Conservation (phyloP, 257 asterid species). For the Haberlea rhodopensis region DNA sequence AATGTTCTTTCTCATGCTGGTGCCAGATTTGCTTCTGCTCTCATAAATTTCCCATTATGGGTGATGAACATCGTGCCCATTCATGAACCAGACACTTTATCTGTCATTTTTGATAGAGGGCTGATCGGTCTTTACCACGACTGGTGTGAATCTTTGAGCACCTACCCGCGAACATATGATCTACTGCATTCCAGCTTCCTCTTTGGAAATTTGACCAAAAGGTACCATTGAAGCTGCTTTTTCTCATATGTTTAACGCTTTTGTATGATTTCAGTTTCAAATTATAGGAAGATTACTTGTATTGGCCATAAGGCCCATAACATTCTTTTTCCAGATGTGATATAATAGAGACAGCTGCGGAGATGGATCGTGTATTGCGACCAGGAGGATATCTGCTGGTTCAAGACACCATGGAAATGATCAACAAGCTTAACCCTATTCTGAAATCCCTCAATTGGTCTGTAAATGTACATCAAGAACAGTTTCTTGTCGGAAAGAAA, state of each 20-base stretch:
- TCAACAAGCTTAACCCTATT: constrained; percentile 50
- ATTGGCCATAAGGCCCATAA: neutral
- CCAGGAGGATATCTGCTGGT: constrained; percentile 84
- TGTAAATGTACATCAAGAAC: constrained; percentile 52
- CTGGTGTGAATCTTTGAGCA: constrained; percentile 92
- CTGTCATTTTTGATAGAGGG: constrained; percentile 82
- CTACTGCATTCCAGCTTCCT: constrained; percentile 88
- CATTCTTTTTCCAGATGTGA: constrained; percentile 60
- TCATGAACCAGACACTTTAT: constrained; percentile 64
- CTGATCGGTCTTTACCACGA: constrained; percentile 91
- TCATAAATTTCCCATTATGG: constrained; percentile 62
- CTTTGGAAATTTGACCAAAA: constrained; percentile 58
- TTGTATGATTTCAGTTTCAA: neutral
- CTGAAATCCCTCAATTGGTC: constrained; percentile 85
- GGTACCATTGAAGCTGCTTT: constrained; percentile 40
- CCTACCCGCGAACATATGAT: constrained; percentile 91
- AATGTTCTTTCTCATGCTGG: constrained; percentile 3
- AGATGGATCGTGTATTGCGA: constrained; percentile 81
- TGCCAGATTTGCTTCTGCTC: constrained; percentile 86
- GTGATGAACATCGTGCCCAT: constrained; percentile 88
- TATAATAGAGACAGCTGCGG: constrained; percentile 64
- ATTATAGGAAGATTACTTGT: too few relatives aligned
- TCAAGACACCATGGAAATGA: constrained; percentile 62
- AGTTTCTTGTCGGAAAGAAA: constrained; percentile 83
- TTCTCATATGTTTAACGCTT: neutral